Evolutionary conservation across 257 asterid genomes (phyloP).

Genomic region (Forsythia suspensa): DNA sequence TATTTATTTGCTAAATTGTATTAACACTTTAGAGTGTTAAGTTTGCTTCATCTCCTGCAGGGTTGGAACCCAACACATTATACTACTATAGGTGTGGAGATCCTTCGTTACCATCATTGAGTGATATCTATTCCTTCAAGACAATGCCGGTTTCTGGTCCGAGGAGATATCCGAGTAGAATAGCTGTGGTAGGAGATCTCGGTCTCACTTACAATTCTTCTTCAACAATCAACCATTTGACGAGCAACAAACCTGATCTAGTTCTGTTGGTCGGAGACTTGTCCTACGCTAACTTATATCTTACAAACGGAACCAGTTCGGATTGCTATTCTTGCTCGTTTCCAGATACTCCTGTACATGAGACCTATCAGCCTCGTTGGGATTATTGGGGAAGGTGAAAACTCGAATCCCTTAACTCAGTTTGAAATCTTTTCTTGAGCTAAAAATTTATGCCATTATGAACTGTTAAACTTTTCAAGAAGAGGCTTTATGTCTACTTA

Average conservation of each 20-base stretch:
- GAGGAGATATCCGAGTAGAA: slow-evolving; percentile 58
- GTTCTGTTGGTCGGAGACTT: slow-evolving; percentile 82
- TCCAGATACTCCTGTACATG: slow-evolving; percentile 79
- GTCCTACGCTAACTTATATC: slow-evolving; percentile 81
- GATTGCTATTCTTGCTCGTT: slow-evolving; percentile 94
- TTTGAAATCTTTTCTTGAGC: background rate
- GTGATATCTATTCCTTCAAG: slow-evolving; percentile 58
- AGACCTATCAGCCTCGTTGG: slow-evolving; percentile 99
- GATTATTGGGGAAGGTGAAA: slow-evolving; percentile 98
- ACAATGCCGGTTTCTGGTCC: slow-evolving; percentile 76
- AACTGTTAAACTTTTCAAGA: no score
- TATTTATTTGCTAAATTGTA: background rate
- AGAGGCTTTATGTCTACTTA: no score
- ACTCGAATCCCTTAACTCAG: background rate
- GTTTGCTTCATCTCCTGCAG: slow-evolving; percentile 37
- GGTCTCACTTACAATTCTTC: slow-evolving; percentile 96
- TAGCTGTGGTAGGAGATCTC: slow-evolving; percentile 85
- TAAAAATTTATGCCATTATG: background rate
- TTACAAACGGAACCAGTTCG: slow-evolving; percentile 84
- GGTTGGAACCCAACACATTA: slow-evolving; percentile 52
- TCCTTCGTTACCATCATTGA: slow-evolving; percentile 72
- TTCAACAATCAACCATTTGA: slow-evolving; percentile 73
- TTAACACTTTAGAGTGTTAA: background rate
- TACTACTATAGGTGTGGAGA: slow-evolving; percentile 90
- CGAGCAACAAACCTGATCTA: slow-evolving; percentile 69